Percentiles rank a stretch among this genome's conserved stretches.
These are phyloP conservation scores for Bassia scoparia DNA, from an alignment of 148 eudicot species.

Conservation along the genomic window DNA sequence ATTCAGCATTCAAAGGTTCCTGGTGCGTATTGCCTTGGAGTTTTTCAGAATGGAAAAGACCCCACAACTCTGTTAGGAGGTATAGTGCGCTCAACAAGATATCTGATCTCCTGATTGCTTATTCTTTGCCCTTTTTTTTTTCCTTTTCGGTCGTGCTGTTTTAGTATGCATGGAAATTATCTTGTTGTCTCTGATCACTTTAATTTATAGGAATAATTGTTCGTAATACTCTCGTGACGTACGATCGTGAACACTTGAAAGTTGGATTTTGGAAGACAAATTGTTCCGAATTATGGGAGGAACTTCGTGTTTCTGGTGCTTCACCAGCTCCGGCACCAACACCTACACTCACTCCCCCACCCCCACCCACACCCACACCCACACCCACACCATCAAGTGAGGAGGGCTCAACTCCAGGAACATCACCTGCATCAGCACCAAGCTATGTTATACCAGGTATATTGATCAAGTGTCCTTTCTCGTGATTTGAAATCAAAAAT, in stretches of 20 bases:
- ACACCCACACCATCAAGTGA: conserved; percentile 22
- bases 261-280: conserved; percentile 98
- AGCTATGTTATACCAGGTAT: conserved; percentile 46
- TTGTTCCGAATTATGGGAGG: conserved; percentile 85
- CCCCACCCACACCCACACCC: conserved; percentile 21
- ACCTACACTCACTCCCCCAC: conserved; percentile 10
- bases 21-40: conserved; percentile 90
- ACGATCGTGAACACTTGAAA: conserved; percentile 79
- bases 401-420: conserved; percentile 30
- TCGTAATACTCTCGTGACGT: conserved; percentile 86
- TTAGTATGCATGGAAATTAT: too few species aligned
- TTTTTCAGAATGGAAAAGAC: conserved; percentile 86
- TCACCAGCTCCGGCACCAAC: conserved; percentile 41
- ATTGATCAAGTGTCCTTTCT: background rate
- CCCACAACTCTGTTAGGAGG: conserved; percentile 96
- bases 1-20: conserved; percentile 75
- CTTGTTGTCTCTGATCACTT: background rate
- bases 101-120: background rate
- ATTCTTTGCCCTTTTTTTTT: background rate
- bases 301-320: conserved; percentile 42
- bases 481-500: background rate
- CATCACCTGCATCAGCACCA: conserved; percentile 47
- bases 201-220: conserved; percentile 61
- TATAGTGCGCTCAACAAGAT: conserved; percentile 28
- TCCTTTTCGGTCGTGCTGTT: background rate